Evolutionary conservation across 139 green algal genomes (phyloP), one percentile per base, ranked within the genome.

Genomic region (Coelastrella sp.): DNA sequence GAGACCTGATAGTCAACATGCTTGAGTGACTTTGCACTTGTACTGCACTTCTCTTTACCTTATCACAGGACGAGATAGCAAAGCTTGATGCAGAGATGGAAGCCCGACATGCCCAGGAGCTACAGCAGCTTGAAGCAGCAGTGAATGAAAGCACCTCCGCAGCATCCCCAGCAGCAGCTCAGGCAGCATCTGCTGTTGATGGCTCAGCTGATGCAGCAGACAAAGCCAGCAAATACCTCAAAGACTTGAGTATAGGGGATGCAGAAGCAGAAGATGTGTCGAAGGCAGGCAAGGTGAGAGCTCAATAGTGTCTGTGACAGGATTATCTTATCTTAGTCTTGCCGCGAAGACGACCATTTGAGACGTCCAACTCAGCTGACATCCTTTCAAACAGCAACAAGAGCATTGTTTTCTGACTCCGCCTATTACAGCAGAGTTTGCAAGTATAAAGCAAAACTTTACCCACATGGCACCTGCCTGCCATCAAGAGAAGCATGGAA

Each of bases 81-180:
- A 88, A 89, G 72, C 79, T 96, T 43, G 89, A 92, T 37, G 63
- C 64, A 7, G 90, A 94, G 40, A 90, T 96, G 21, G 84, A 89
- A 43, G 88, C 88, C 27, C 69, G 89, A 7, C 94, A 96, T 71
- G 87, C 86, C 19, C 45, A 85, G 19, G 94, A 97, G 85, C 81
- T 96, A 23, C 86, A 90, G 74, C 88, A 93, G 57, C 43, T 97
- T 0, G 89, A 96, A 3, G 43, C 85, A 85, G 34, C 80, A 89
- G 45, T 68, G 73, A 45, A 67, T 50, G 41, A 34, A 15, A 41
- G 62, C 77, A 67, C 78, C 68, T 38, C 35, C 87, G 57, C 73
- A 41, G 79, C 80, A 75, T 63, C 51, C 34, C 30, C 90, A 66
- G 87, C 90, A 51, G 81, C 78, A 9, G 68, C 67, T 9, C 75